Evolutionary conservation across 1,284 basidiomycete species (phyloP).

Genomic region (Pterulicium gracile): DNA sequence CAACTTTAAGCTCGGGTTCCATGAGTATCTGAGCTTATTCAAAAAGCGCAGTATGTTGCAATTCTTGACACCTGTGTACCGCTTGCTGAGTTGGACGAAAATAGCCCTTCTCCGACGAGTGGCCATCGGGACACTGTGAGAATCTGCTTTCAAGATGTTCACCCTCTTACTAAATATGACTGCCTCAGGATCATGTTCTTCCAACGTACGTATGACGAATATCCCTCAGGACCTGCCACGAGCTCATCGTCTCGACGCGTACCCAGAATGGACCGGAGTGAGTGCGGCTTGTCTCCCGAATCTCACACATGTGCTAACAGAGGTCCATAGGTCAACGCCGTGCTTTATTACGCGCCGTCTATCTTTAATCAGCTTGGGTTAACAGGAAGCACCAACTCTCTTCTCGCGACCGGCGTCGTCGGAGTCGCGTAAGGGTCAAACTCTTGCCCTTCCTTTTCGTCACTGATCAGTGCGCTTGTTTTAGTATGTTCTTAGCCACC

Average conservation of each 20-base stretch:
- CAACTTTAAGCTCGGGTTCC: constrained; percentile 50
- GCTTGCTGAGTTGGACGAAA: no score
- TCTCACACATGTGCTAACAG: no score
- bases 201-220: constrained; percentile 26
- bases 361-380: constrained; percentile 53
- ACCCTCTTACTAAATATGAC: constrained; percentile 2
- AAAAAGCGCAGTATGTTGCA: constrained; percentile 32
- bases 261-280: constrained; percentile 41
- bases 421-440: constrained; percentile 51
- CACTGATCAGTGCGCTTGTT: constrained; percentile 5
- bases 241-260: neutral
- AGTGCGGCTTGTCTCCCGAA: constrained; percentile 24
- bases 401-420: constrained; percentile 76
- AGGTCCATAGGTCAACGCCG: constrained; percentile 48
- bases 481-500: constrained; percentile 66
- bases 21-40: constrained; percentile 46
- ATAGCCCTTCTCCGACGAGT: constrained; percentile 52
- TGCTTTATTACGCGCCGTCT: constrained; percentile 59
- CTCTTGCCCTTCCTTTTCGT: neutral
- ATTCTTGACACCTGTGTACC: constrained; percentile 1
- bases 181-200: constrained; percentile 55
- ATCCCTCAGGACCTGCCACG: neutral
- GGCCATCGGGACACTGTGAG: constrained; percentile 44
- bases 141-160: constrained; percentile 4
- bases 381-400: constrained; percentile 44